Evolutionary conservation across 768 basidiomycete species (phyloP).

Genomic region (Suillus plorans): DNA sequence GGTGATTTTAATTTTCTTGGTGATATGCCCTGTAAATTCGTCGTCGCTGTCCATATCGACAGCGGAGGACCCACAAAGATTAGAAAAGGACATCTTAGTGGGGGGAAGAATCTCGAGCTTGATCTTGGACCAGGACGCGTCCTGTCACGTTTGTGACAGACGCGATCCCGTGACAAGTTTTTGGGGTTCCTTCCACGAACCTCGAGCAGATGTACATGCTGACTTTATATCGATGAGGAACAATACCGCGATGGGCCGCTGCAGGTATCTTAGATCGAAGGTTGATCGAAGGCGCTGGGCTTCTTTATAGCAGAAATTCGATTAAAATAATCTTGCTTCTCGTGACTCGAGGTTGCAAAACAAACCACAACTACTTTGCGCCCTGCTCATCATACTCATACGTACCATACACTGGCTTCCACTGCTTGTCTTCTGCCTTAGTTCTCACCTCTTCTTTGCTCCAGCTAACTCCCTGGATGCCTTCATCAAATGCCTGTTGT

Average conservation of each 20-base stretch:
- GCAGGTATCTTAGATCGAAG: no score
- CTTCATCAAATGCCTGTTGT: slow-evolving; percentile 75
- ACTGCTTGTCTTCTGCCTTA: slow-evolving; percentile 49
- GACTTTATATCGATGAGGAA: no score
- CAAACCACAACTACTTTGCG: slow-evolving; percentile 23
- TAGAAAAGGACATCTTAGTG: background rate
- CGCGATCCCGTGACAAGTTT: background rate
- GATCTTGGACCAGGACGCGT: slow-evolving; percentile 2
- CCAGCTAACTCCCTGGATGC: slow-evolving; percentile 60
- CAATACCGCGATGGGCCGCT: no score
- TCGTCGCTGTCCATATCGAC: background rate
- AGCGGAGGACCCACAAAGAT: background rate
- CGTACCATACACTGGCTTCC: slow-evolving; percentile 65
- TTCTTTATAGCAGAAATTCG: no score
- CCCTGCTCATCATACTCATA: slow-evolving; percentile 66
- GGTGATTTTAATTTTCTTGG: slow-evolving; percentile 2
- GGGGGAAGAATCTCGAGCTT: background rate
- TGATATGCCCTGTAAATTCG: background rate
- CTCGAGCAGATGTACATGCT: no score
- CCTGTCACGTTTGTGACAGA: background rate
- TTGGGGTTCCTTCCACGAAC: background rate
- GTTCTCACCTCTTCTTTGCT: slow-evolving; percentile 53
- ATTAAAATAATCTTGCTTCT: background rate
- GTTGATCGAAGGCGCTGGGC: no score
- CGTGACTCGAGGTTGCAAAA: slow-evolving; percentile 3